phyloP scores from a whole-genome alignment of 768 basidiomycete genomes.

The Hemileccinum rubropunctum region DNA sequence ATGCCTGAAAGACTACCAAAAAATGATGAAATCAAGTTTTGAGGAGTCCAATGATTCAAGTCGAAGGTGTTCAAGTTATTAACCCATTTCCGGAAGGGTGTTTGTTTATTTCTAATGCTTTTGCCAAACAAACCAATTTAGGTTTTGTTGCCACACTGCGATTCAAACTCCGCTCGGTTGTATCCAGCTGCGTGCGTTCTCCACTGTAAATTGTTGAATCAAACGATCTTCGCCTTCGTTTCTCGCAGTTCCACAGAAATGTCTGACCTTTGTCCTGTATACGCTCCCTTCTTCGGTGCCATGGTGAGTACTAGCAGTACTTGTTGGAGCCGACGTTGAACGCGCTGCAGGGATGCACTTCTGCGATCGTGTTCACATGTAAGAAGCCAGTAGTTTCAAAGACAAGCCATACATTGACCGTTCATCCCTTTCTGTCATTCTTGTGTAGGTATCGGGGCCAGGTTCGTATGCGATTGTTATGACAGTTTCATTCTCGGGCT shows the following conservation, averaged over 20 bases:
- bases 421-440: background rate
- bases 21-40: too few species aligned
- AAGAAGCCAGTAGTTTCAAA: slow-evolving; percentile 31
- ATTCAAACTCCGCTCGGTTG: slow-evolving; percentile 25
- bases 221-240: slow-evolving; percentile 1
- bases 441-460: slow-evolving; percentile 76
- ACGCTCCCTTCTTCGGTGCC: slow-evolving; percentile 97
- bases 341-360: slow-evolving; percentile 78
- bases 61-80: too few species aligned
- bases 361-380: slow-evolving; percentile 98
- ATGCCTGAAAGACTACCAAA: slow-evolving; percentile 28
- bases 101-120: slow-evolving; percentile 31
- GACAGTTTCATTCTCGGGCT: background rate
- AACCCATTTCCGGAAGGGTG: slow-evolving; percentile 9
- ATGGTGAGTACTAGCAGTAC: slow-evolving; percentile 58
- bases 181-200: slow-evolving; percentile 12
- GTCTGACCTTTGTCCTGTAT: slow-evolving; percentile 88
- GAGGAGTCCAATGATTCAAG: too few species aligned
- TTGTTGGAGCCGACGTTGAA: slow-evolving; percentile 8
- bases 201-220: slow-evolving; percentile 8
- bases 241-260: slow-evolving; percentile 32
- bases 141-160: slow-evolving; percentile 5
- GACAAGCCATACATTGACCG: background rate
- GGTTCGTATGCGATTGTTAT: slow-evolving; percentile 42
- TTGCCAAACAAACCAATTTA: slow-evolving; percentile 25